These are phyloP conservation scores for Potentilla sterilis DNA, from an alignment of 306 rosid genomes.

Conservation along the genomic window DNA sequence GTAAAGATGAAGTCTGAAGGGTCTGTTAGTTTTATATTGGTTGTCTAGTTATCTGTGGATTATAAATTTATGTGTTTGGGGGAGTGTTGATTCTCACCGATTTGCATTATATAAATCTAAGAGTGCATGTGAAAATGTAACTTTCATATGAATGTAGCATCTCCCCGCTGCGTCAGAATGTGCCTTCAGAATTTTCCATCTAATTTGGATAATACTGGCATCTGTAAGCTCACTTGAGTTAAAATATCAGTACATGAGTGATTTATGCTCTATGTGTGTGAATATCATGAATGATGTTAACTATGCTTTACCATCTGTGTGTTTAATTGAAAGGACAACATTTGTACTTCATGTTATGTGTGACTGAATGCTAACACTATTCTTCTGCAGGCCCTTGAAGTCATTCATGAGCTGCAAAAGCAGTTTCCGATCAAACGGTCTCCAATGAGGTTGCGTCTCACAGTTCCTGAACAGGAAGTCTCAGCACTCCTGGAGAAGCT, in stretches of 20 bases:
- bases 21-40: neutral
- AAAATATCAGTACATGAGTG: neutral
- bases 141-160: neutral
- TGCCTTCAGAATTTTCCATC: neutral
- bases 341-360: neutral
- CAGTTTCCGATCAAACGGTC: constrained; percentile 89
- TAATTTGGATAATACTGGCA: neutral
- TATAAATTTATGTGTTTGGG: neutral
- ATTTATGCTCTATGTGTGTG: neutral
- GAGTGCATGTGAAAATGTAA: neutral
- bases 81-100: neutral
- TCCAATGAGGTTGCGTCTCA: constrained; percentile 67
- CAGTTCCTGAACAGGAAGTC: constrained; percentile 48
- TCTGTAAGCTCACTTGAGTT: neutral
- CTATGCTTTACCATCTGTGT: neutral
- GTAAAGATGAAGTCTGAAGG: neutral
- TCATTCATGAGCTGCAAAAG: constrained; percentile 95
- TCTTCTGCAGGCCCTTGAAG: constrained; percentile 76
- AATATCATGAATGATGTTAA: neutral
- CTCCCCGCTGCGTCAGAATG: too few relatives aligned
- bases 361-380: constrained; percentile 3
- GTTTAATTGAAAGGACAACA: neutral
- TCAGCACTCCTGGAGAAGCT: constrained; percentile 64
- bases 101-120: neutral
- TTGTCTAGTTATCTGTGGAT: neutral